Evolutionary conservation across 202 grass and related monocot genomes (phyloP), one percentile per base, ranked within the genome.

Genomic region (Bolboschoenoplectus hybrid): DNA sequence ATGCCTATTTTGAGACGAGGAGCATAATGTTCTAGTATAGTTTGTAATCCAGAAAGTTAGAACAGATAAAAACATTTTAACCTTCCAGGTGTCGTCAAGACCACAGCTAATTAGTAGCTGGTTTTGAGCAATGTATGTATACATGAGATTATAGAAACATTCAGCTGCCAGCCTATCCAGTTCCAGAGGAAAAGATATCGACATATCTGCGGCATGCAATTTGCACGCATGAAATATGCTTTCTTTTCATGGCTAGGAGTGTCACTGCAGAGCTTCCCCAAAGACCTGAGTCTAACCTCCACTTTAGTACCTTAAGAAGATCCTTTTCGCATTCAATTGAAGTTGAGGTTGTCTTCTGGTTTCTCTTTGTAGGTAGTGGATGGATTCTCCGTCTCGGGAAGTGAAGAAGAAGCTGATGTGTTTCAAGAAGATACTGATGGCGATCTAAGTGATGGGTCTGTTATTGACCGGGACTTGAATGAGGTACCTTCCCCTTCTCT

Each of bases 391-490:
- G 87, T 98, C 11, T 93, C 87, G 55, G 93, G 91, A 47, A 98
- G 96, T 1, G 96, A 98, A 61, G 88, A 90, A 71, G 96, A 91
- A 84, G 94, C 82, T 81, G 92, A 95, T 16, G 90, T 91, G 53
- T 85, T 67, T 40, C 87, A 26, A 41, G 93, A 95, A 14, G 95
- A 95, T 84, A 95, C 89, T 82, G 95, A 98, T 49, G 93, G 94
- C 36, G 93, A 98, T 85, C 85, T 93, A 75, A 94, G 90, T 14
- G 95, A 95, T 1, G 87, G 75, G 36, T 80, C 61, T 60, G 75
- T 70, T 57, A 86, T 49, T 35, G 53, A 92, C 81, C 91, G 58
- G 51, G 90, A 91, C 11, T 86, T 85, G 44, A 82, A 91, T 3
- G 93, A 93, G 72, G 93, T 94, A 90, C 35, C 35, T 66, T 63